Percentiles rank a stretch among this genome's conserved stretches.
Conservation (phyloP, 2,329 filamentous ascomycete species). For the Trichoderma aggressivum region DNA sequence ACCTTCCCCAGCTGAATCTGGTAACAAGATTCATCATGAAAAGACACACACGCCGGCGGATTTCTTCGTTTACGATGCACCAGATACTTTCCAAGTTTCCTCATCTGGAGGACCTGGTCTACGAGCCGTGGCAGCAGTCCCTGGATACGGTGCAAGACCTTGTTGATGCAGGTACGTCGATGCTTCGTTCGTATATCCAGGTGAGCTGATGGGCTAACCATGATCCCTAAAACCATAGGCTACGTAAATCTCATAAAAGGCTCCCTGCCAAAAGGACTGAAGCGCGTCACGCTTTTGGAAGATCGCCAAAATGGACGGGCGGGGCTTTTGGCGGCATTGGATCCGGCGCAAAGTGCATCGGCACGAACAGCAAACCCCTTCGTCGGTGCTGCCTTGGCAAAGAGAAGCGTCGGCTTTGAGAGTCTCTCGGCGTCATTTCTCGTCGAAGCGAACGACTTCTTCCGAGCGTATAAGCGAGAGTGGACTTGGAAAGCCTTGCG, state of each 20-base stretch:
- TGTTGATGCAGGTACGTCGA: constrained; percentile 4
- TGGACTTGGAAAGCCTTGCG: constrained; percentile 4
- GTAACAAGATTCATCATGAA: not conserved
- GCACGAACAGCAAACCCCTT: not conserved
- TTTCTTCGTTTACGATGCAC: not conserved
- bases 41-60: constrained; percentile 5
- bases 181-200: not conserved
- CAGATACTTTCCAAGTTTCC: not conserved
- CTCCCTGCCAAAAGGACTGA: not conserved
- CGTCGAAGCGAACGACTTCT: constrained; percentile 8
- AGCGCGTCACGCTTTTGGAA: not conserved
- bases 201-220: not conserved
- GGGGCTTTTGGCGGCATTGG: not conserved
- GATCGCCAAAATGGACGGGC: not conserved
- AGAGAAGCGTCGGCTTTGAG: not conserved
- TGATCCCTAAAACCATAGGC: not conserved
- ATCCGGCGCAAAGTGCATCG: not conserved
- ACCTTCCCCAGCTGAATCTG: constrained; percentile 6
- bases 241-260: constrained; percentile 5
- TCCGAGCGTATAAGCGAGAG: not conserved
- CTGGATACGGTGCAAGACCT: constrained; percentile 1
- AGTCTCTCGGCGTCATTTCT: not conserved
- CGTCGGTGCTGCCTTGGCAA: not conserved
- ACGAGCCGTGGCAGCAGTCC: constrained; percentile 11
- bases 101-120: not conserved